A percentile compares a stretch with the other conserved stretches of the same genome.
Evolutionary conservation across 2,329 filamentous ascomycete species (phyloP).

Genomic region (Sphaerostilbella broomeana): DNA sequence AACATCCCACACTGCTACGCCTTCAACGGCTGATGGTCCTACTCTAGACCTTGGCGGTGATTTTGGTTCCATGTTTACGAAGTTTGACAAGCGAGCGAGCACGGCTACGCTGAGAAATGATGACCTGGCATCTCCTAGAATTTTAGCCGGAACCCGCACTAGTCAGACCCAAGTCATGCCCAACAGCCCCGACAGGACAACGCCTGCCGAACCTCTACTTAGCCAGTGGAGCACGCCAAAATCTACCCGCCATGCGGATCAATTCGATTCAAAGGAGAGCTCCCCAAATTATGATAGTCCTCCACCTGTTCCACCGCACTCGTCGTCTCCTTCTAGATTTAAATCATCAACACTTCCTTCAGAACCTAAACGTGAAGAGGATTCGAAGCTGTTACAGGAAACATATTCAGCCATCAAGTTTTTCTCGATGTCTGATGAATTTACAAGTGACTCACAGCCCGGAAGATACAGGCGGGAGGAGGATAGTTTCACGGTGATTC

Average conservation of each 20-base stretch:
- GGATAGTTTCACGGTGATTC: slow-evolving; percentile 30
- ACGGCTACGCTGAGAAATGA: slow-evolving; percentile 41
- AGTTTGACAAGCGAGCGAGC: slow-evolving; percentile 50
- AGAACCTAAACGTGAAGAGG: slow-evolving; percentile 44
- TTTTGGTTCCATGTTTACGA: slow-evolving; percentile 49
- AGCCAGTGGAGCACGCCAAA: slow-evolving; percentile 47
- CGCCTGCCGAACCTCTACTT: slow-evolving; percentile 39
- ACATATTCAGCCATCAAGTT: slow-evolving; percentile 44
- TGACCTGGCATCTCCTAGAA: slow-evolving; percentile 33
- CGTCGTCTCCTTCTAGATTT: slow-evolving; percentile 14
- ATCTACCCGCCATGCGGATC: slow-evolving; percentile 33
- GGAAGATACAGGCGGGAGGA: slow-evolving; percentile 35
- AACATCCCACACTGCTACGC: slow-evolving; percentile 47
- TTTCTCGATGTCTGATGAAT: slow-evolving; percentile 26
- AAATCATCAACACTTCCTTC: slow-evolving; percentile 31
- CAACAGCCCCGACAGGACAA: slow-evolving; percentile 39
- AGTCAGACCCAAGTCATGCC: slow-evolving; percentile 34
- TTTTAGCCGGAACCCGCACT: slow-evolving; percentile 41
- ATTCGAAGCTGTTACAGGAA: slow-evolving; percentile 46
- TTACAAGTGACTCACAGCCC: slow-evolving; percentile 13
- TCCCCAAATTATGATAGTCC: slow-evolving; percentile 33
- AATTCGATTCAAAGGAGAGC: slow-evolving; percentile 35
- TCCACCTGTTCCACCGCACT: slow-evolving; percentile 37
- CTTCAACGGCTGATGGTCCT: slow-evolving; percentile 38
- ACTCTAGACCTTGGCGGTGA: slow-evolving; percentile 50